Conservation (phyloP, 2,329 filamentous ascomycete species). For the Monosporascus ibericus region DNA sequence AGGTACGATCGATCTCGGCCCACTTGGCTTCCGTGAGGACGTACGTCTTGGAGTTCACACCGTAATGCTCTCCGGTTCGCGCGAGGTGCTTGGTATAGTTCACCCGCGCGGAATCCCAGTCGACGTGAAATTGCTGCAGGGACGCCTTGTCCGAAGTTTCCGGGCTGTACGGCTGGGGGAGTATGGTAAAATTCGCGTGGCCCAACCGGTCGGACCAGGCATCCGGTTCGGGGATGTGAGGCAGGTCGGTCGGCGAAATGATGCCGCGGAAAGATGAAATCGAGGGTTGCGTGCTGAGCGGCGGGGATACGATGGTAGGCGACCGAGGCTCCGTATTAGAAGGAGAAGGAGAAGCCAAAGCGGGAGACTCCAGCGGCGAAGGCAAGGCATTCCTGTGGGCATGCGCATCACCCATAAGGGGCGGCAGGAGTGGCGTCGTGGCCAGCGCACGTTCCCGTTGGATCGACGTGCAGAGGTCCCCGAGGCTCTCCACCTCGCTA, state of each 20-base stretch:
- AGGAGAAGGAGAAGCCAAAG: slow-evolving; percentile 53
- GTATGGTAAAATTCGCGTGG: slow-evolving; percentile 89
- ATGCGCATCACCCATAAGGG: slow-evolving; percentile 60
- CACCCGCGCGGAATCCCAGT: slow-evolving; percentile 77
- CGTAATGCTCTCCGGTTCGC: slow-evolving; percentile 85
- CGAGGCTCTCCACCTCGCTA: slow-evolving; percentile 48
- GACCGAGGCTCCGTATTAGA: slow-evolving; percentile 32
- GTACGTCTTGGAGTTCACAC: slow-evolving; percentile 83
- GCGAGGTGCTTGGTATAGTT: slow-evolving; percentile 89
- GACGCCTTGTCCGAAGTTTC: slow-evolving; percentile 51
- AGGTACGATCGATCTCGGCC: slow-evolving; percentile 69
- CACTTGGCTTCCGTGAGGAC: slow-evolving; percentile 83
- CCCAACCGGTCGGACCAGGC: slow-evolving; percentile 81
- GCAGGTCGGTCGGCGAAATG: slow-evolving; percentile 31
- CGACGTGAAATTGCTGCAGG: slow-evolving; percentile 59
- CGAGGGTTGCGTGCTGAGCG: slow-evolving; percentile 72
- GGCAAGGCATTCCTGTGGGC: slow-evolving; percentile 48
- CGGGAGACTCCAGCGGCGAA: slow-evolving; percentile 83
- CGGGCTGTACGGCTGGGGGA: slow-evolving; percentile 73
- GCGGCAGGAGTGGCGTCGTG: slow-evolving; percentile 79
- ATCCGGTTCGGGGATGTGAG: slow-evolving; percentile 56
- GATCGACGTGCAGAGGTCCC: slow-evolving; percentile 41
- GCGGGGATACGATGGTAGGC: slow-evolving; percentile 53
- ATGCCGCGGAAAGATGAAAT: slow-evolving; percentile 63
- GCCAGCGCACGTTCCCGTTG: slow-evolving; percentile 57